Percentiles rank a stretch among this genome's conserved stretches.
Evolutionary conservation across 2,329 filamentous ascomycete genomes (phyloP).

Genomic region (Aureobasidium zeae): DNA sequence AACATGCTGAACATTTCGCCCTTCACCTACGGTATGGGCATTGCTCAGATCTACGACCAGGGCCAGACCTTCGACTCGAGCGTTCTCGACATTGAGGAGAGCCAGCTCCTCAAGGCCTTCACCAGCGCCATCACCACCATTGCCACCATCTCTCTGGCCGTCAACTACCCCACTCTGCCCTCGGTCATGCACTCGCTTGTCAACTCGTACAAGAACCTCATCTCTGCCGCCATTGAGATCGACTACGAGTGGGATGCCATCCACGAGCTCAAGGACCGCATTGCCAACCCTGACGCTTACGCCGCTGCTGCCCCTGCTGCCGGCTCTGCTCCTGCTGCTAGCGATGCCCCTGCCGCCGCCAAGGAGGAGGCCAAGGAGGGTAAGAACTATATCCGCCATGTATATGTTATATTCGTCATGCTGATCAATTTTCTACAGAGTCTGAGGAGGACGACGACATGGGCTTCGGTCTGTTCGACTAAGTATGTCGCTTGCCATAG

Average conservation of each 20-base stretch:
- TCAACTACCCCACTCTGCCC: slow-evolving; percentile 92
- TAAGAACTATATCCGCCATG: neutral
- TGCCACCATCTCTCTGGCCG: slow-evolving; percentile 79
- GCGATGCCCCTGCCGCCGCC: slow-evolving; percentile 43
- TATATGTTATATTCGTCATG: neutral
- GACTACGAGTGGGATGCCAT: slow-evolving; percentile 94
- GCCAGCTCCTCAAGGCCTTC: slow-evolving; percentile 83
- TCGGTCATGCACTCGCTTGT: slow-evolving; percentile 93
- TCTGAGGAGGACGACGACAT: slow-evolving; percentile 50
- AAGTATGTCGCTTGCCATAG: slow-evolving; percentile 23
- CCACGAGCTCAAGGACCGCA: slow-evolving; percentile 97
- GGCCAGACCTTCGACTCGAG: slow-evolving; percentile 81
- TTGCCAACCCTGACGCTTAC: slow-evolving; percentile 97
- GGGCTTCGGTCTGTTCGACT: slow-evolving; percentile 48
- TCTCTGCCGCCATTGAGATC: slow-evolving; percentile 81
- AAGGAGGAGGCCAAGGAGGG: slow-evolving; percentile 49
- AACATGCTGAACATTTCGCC: slow-evolving; percentile 99
- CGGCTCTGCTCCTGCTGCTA: slow-evolving; percentile 44
- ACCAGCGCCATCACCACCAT: slow-evolving; percentile 74
- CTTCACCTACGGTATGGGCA: slow-evolving; percentile 98
- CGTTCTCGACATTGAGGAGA: slow-evolving; percentile 90
- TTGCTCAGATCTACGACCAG: slow-evolving; percentile 93
- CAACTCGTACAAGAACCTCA: slow-evolving; percentile 96
- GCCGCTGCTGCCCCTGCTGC: slow-evolving; percentile 70
- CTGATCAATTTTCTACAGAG: slow-evolving; percentile 23